Percentiles rank a stretch among this genome's conserved stretches.
These are phyloP conservation scores for Tuber microsphaerosporum DNA, from an alignment of 495 filamentous ascomycete genomes.

Conservation along the genomic window DNA sequence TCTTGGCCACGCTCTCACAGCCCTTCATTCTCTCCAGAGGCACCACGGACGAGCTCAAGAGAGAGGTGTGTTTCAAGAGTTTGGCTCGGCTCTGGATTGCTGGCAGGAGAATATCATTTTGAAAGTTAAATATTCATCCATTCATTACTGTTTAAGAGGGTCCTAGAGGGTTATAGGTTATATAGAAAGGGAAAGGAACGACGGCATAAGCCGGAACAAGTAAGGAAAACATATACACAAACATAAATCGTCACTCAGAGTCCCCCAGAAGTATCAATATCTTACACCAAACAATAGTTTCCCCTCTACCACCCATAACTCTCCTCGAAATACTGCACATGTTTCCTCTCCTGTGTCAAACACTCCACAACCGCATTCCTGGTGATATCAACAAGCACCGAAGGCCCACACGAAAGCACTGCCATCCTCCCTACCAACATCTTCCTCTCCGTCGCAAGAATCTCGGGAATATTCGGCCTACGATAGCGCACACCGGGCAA, in stretches of 20 bases:
- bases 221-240: not conserved
- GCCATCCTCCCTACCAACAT: conserved; percentile 42
- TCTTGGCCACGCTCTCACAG: not conserved
- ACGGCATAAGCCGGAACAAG: not conserved
- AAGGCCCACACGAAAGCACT: conserved; percentile 50
- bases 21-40: not conserved
- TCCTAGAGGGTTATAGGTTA: not conserved
- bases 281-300: conserved; percentile 6
- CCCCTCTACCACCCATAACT: conserved; percentile 20
- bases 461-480: conserved; percentile 40
- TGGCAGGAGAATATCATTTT: not conserved
- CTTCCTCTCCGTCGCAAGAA: conserved; percentile 41
- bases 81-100: not conserved
- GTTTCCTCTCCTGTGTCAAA: conserved; percentile 23
- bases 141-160: not conserved
- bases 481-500: conserved; percentile 28
- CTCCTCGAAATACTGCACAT: conserved; percentile 38
- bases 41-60: not conserved
- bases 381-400: conserved; percentile 48
- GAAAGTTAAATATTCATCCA: not conserved
- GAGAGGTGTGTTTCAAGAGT: not conserved
- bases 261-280: not conserved
- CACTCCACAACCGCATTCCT: conserved; percentile 44
- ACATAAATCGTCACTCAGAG: not conserved
- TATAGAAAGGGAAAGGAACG: not conserved